Evolutionary conservation across 257 asterid genomes (phyloP).

Genomic region (Verbascum thapsus): DNA sequence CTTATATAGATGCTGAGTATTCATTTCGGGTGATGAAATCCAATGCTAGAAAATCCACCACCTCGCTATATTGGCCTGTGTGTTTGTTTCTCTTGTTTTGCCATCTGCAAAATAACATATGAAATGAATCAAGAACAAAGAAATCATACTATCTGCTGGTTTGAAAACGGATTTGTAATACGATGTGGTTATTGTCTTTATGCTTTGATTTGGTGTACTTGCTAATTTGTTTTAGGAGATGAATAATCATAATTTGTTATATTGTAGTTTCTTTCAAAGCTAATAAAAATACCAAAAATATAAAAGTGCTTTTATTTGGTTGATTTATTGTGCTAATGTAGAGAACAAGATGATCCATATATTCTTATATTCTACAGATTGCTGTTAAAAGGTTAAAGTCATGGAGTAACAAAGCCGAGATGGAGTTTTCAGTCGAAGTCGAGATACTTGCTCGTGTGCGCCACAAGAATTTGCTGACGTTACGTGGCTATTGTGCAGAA

Average conservation of each 20-base stretch:
- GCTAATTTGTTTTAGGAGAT: no score
- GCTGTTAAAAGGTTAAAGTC: slow-evolving; percentile 92
- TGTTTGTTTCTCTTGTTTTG: slow-evolving; percentile 22
- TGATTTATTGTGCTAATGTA: no score
- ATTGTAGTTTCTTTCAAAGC: no score
- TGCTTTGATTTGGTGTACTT: background rate
- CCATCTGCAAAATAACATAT: background rate
- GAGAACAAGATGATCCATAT: slow-evolving; percentile 16
- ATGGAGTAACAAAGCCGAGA: slow-evolving; percentile 91
- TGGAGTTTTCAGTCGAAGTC: slow-evolving; percentile 85
- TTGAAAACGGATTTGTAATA: background rate
- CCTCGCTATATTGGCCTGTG: background rate
- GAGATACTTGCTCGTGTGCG: slow-evolving; percentile 90
- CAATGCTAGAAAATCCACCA: background rate
- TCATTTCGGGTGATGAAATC: slow-evolving; percentile 14
- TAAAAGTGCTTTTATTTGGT: no score
- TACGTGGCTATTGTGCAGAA: slow-evolving; percentile 90
- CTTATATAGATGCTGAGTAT: background rate
- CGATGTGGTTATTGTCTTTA: slow-evolving; percentile 1
- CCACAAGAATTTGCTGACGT: slow-evolving; percentile 74
- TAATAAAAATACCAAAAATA: background rate
- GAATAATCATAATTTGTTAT: no score
- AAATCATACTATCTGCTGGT: background rate
- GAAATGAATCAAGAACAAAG: background rate
- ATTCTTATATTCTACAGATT: slow-evolving; percentile 49